phyloP scores from a whole-genome alignment of 2,329 filamentous ascomycete species.

The Onygenales sp. region DNA sequence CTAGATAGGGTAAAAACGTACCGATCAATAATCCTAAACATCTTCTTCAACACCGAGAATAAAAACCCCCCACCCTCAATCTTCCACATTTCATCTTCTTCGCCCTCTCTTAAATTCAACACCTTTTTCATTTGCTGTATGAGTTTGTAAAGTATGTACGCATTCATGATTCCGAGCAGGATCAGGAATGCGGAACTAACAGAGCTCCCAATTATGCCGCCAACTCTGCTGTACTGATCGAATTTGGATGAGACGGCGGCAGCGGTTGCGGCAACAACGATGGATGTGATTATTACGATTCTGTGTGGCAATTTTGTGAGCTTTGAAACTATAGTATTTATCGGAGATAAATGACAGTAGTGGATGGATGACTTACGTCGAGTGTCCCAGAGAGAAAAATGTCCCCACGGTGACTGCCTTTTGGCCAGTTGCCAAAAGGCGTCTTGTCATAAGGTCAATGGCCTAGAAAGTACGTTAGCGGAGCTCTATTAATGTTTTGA shows the following conservation, averaged over 20 bases:
- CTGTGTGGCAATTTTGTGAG: slow-evolving; percentile 18
- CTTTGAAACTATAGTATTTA: not conserved
- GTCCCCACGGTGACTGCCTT: slow-evolving; percentile 85
- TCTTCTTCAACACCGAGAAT: slow-evolving; percentile 57
- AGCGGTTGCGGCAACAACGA: slow-evolving; percentile 84
- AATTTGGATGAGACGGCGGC: slow-evolving; percentile 75
- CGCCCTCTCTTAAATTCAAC: slow-evolving; percentile 39
- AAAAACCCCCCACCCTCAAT: slow-evolving; percentile 71
- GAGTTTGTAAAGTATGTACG: slow-evolving; percentile 73
- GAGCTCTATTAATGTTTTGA: not conserved
- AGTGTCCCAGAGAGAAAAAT: slow-evolving; percentile 89
- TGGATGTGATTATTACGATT: slow-evolving; percentile 80
- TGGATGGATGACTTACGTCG: slow-evolving; percentile 44
- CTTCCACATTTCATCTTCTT: slow-evolving; percentile 48
- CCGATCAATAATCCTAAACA: slow-evolving; percentile 64
- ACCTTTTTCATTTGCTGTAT: slow-evolving; percentile 57
- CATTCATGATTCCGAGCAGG: slow-evolving; percentile 71
- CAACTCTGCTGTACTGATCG: slow-evolving; percentile 66
- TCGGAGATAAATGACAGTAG: not conserved
- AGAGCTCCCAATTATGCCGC: slow-evolving; percentile 80
- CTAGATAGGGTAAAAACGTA: slow-evolving; percentile 11
- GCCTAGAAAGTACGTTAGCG: slow-evolving; percentile 36
- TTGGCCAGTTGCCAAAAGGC: slow-evolving; percentile 76
- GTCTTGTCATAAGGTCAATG: slow-evolving; percentile 89
- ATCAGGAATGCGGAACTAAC: slow-evolving; percentile 78